These are phyloP conservation scores for Crithidia sp. DNA, from an alignment of 208 protist genomes.

Conservation along the genomic window DNA sequence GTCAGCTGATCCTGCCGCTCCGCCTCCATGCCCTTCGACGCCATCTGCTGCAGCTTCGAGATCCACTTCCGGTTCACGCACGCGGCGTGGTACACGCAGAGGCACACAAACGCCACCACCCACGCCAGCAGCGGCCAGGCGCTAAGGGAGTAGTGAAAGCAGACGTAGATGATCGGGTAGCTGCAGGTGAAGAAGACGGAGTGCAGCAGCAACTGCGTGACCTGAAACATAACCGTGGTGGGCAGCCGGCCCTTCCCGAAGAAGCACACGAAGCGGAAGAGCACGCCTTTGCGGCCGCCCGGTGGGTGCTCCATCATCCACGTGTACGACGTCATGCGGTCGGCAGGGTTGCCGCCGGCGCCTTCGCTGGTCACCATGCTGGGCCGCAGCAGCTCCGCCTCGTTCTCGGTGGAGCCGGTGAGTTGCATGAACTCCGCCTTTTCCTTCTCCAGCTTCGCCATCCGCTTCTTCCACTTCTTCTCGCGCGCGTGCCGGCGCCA, in stretches of 20 bases:
- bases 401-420: conserved; percentile 36
- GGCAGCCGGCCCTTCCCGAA: conserved; percentile 53
- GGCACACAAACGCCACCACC: conserved; percentile 35
- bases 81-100: conserved; percentile 67
- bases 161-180: conserved; percentile 54
- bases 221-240: conserved; percentile 57
- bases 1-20: conserved; percentile 31
- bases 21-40: conserved; percentile 41
- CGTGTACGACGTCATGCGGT: conserved; percentile 66
- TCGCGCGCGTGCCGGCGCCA: conserved; percentile 34
- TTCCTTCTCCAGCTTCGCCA: conserved; percentile 31
- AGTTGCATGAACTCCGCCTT: conserved; percentile 47
- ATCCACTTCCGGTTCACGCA: conserved; percentile 61
- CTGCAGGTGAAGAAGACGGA: conserved; percentile 49
- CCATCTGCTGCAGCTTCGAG: conserved; percentile 52
- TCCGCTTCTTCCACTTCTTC: conserved; percentile 29
- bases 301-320: conserved; percentile 80
- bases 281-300: conserved; percentile 49
- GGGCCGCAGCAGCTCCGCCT: conserved; percentile 41
- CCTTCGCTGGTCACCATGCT: conserved; percentile 39
- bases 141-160: conserved; percentile 47
- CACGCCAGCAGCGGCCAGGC: conserved; percentile 53
- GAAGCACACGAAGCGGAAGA: conserved; percentile 54
- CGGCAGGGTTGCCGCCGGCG: conserved; percentile 34
- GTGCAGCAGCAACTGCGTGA: conserved; percentile 59